Conservation (phyloP, 345 rosid species). For the Erysimum cheiranthoides region DNA sequence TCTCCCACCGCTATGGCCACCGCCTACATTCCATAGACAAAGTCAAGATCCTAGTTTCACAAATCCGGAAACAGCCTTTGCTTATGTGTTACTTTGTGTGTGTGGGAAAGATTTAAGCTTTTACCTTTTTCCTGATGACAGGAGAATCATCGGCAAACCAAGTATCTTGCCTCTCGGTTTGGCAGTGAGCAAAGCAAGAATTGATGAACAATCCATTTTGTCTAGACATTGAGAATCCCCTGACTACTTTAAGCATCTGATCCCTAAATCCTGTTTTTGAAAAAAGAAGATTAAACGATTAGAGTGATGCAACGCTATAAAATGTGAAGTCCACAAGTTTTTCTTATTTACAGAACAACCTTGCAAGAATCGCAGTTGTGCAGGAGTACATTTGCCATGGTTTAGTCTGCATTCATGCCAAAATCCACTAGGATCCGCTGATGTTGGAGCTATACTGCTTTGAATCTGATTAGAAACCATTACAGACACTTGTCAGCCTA, state of each 20-base stretch:
- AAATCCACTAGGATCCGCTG: slow-evolving; percentile 87
- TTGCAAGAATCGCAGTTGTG: slow-evolving; percentile 77
- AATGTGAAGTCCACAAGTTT: not conserved
- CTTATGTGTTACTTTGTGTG: slow-evolving; percentile 7
- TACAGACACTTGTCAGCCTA: slow-evolving; percentile 34
- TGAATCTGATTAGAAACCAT: slow-evolving; percentile 62
- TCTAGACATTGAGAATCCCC: slow-evolving; percentile 68
- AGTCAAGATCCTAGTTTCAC: slow-evolving; percentile 4
- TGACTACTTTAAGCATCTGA: slow-evolving; percentile 73
- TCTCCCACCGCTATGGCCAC: slow-evolving; percentile 91
- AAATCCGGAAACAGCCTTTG: not conserved
- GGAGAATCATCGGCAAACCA: slow-evolving; percentile 95
- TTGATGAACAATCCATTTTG: slow-evolving; percentile 85
- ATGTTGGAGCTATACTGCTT: slow-evolving; percentile 86
- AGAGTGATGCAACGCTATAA: not conserved
- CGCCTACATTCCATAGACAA: slow-evolving; percentile 51
- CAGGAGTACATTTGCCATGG: slow-evolving; percentile 70
- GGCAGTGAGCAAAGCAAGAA: slow-evolving; percentile 97
- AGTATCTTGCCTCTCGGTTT: slow-evolving; percentile 93
- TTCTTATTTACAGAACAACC: slow-evolving; percentile 48
- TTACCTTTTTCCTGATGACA: slow-evolving; percentile 72
- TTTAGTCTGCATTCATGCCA: slow-evolving; percentile 87
- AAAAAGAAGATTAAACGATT: not conserved
- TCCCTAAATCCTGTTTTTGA: slow-evolving; percentile 70
- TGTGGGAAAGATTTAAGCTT: slow-evolving; percentile 27